Evolutionary conservation across 1,139 yeast species (phyloP).

Genomic region (Oligophagozyma castellii): DNA sequence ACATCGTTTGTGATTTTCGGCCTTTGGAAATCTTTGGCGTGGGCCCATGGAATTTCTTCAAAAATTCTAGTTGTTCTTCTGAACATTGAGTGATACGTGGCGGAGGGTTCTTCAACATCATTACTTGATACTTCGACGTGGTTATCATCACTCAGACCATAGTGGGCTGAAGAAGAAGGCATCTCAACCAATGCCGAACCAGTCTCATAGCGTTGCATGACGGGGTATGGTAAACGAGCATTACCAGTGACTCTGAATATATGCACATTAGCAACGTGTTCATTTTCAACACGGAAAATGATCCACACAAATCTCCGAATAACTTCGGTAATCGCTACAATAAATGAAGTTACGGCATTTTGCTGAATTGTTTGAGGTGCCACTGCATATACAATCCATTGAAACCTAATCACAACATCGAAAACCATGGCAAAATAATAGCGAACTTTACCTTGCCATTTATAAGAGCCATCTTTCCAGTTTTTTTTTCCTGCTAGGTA

Average conservation of each 20-base stretch:
- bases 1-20: too few species aligned
- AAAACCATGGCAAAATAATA: slow-evolving; percentile 65
- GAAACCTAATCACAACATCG: slow-evolving; percentile 67
- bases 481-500: slow-evolving; percentile 24
- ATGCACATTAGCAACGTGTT: slow-evolving; percentile 81
- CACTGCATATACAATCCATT: slow-evolving; percentile 72
- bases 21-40: slow-evolving; percentile 80
- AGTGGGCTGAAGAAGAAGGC: slow-evolving; percentile 1
- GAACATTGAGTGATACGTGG: slow-evolving; percentile 13
- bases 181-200: slow-evolving; percentile 1
- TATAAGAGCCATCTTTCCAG: slow-evolving; percentile 23
- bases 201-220: slow-evolving; percentile 3
- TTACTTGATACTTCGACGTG: neutral
- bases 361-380: slow-evolving; percentile 71
- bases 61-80: slow-evolving; percentile 28
- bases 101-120: slow-evolving; percentile 8
- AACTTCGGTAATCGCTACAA: slow-evolving; percentile 70
- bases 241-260: slow-evolving; percentile 80
- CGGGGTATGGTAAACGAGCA: slow-evolving; percentile 66
- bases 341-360: slow-evolving; percentile 79
- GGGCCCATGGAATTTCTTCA: slow-evolving; percentile 55
- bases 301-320: slow-evolving; percentile 79
- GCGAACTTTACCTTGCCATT: slow-evolving; percentile 36
- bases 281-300: slow-evolving; percentile 87
- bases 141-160: slow-evolving; percentile 1